Conservation (phyloP, 192 early-diverging fungal genomes). For the Phycomyces blakesleeanus region DNA sequence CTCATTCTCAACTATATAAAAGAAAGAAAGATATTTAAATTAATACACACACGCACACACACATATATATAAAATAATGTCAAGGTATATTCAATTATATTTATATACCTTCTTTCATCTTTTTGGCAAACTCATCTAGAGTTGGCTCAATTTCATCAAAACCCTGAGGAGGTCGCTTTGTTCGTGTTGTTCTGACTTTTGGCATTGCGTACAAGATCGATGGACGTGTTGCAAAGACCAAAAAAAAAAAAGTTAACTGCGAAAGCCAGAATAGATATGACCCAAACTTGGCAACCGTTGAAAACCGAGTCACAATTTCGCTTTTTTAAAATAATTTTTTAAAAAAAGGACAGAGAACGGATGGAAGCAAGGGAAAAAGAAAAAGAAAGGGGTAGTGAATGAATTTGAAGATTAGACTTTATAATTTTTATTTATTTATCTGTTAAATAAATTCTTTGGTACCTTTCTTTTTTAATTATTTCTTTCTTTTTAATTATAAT, state of each 20-base stretch:
- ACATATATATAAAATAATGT: too few relatives aligned
- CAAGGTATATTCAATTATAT: too few relatives aligned
- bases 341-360: too few relatives aligned
- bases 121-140: slow-evolving; percentile 80
- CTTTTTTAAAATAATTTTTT: neutral
- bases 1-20: slow-evolving; percentile 95
- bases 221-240: neutral
- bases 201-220: slow-evolving; percentile 51
- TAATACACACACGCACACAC: too few relatives aligned
- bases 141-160: slow-evolving; percentile 96
- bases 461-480: too few relatives aligned
- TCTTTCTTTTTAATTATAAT: too few relatives aligned
- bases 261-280: neutral
- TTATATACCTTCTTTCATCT: slow-evolving; percentile 91
- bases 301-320: neutral
- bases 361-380: too few relatives aligned
- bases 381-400: too few relatives aligned
- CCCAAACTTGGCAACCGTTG: neutral
- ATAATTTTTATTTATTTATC: too few relatives aligned
- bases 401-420: too few relatives aligned
- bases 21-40: too few relatives aligned
- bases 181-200: slow-evolving; percentile 70
- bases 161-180: slow-evolving; percentile 87
- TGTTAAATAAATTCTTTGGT: too few relatives aligned
- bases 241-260: neutral